Base-by-base conservation (phyloP, 2,329 filamentous ascomycete genomes). In the Pseudogymnoascus sp. region DNA sequence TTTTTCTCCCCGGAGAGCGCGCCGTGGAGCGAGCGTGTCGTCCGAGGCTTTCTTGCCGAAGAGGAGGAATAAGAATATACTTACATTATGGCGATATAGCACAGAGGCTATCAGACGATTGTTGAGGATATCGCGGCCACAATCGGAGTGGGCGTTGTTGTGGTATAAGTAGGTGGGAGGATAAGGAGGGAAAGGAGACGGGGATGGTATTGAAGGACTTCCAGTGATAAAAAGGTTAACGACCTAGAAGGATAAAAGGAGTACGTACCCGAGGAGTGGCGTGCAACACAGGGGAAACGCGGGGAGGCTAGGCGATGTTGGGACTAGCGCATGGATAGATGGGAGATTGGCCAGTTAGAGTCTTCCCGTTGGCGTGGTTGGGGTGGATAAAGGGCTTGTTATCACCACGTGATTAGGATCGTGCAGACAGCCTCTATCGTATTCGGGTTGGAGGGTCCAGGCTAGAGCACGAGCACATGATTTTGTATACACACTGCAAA, bases 181-280 rank as follows among this genome's bases (percentile, higher is more conserved):
- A 44, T 44, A 44, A 53, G 47, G 47, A 53, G 47, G 47, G 26
- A 53, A 53, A 53, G 47, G 47, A 31, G 47, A 53, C 47, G 21
- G 21, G 21, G 15, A 15, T 28, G 23, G 44, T 17, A 28, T 28
- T 8, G 44, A 50, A 50, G 44, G 44, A 50, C 47, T 53, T 31
- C 26, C 15, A 5, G 47, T 53, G 47, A 53, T 53, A 53, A 53
- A 53, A 53, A 53, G 47, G 47, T 31, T 31, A 31, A 31, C 4
- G 47, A 19, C 47, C 47, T 53, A 53, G 47, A 53, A 53, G 47
- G 31, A 53, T 53, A 53, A 53, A 31, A 31, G 47, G 47, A 53
- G 47, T 53, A 53, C 47, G 26, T 53, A 53, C 47, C 47, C 26
- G 47, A 53, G 47, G 44, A 50, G 47, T 53, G 47, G 47, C 47